A percentile compares a stretch with the other conserved stretches of the same genome.
Conservation (phyloP, 495 filamentous ascomycete species). For the Neurospora discreta region DNA sequence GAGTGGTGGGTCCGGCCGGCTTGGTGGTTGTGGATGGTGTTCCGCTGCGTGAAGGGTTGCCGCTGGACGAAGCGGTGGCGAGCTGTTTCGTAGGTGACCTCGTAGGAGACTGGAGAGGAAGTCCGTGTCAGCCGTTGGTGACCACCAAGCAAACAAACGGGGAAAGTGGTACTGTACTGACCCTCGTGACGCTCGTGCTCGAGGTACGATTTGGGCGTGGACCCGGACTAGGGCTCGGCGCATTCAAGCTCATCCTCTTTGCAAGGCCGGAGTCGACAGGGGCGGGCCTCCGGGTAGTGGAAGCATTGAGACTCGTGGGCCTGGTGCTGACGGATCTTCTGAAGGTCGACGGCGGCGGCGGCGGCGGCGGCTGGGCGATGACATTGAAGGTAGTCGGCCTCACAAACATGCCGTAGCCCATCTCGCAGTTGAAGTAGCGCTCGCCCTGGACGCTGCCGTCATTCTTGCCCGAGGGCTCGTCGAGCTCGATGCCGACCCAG, state of each 20-base stretch:
- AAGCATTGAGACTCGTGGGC: constrained; percentile 25
- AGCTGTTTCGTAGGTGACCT: constrained; percentile 76
- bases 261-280: constrained; percentile 37
- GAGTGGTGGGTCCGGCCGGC: constrained; percentile 34
- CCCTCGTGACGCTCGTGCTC: constrained; percentile 46
- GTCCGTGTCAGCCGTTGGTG: not conserved
- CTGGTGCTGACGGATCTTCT: constrained; percentile 24
- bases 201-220: constrained; percentile 35
- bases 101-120: constrained; percentile 49
- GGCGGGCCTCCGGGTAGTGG: constrained; percentile 17
- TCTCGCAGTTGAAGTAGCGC: constrained; percentile 79
- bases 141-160: not conserved
- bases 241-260: constrained; percentile 58
- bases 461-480: constrained; percentile 79
- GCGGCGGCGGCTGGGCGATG: constrained; percentile 42
- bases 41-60: constrained; percentile 47
- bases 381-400: constrained; percentile 51
- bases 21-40: constrained; percentile 41
- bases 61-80: constrained; percentile 42
- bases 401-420: constrained; percentile 81
- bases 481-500: constrained; percentile 87
- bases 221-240: constrained; percentile 51
- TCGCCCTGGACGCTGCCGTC: constrained; percentile 85
- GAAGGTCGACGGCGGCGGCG: constrained; percentile 17
- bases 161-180: constrained; percentile 24